phyloP scores from a whole-genome alignment of 345 rosid species.

The Citrus mangshanensis region DNA sequence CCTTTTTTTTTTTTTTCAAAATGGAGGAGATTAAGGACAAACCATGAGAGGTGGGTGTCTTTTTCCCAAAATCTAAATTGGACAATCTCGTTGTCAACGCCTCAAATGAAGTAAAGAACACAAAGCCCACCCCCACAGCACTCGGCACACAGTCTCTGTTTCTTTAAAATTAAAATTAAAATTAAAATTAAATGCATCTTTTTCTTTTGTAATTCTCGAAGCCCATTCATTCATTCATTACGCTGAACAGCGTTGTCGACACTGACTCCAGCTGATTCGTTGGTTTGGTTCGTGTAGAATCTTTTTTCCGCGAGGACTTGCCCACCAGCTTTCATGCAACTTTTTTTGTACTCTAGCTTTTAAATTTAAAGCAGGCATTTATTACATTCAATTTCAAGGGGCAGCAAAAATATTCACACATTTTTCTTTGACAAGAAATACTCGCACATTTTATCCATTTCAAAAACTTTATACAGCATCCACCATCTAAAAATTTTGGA shows the following conservation, averaged over 20 bases:
- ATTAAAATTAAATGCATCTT: not conserved
- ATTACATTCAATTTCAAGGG: not conserved
- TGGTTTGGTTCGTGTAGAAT: not conserved
- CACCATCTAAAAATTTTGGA: no score
- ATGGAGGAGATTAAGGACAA: no score
- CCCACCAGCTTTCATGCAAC: no score
- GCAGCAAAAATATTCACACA: not conserved
- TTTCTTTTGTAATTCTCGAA: not conserved
- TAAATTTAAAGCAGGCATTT: not conserved
- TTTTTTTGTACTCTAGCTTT: no score
- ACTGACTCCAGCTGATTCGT: not conserved
- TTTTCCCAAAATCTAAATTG: not conserved
- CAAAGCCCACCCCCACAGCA: not conserved
- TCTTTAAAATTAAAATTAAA: no score
- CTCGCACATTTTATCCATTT: no score
- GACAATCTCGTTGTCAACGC: constrained; percentile 2
- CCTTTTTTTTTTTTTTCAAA: no score
- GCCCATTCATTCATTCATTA: not conserved
- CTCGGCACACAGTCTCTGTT: no score
- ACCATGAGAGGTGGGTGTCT: no score
- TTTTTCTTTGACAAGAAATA: not conserved
- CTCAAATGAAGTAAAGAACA: not conserved
- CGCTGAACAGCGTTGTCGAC: not conserved
- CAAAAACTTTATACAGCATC: no score
- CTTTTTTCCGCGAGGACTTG: not conserved